A percentile compares a stretch with the other conserved stretches of the same genome.
Conservation (phyloP, 257 asterid genomes). For the Osmanthus fragrans region DNA sequence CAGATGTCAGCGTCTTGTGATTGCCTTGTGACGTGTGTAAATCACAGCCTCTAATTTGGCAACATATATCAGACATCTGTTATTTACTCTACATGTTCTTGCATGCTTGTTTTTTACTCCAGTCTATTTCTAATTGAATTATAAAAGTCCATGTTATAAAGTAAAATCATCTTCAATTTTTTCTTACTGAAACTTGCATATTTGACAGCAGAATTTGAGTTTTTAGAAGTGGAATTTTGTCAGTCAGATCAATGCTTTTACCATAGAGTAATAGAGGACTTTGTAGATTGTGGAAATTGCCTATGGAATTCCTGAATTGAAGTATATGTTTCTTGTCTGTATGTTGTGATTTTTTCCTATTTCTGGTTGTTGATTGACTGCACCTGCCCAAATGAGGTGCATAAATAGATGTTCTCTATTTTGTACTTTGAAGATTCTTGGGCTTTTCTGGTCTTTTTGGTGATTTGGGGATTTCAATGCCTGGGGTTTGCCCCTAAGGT, state of each 20-base stretch:
- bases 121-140: not conserved
- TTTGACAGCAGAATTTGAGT: not conserved
- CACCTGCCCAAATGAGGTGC: too few species aligned
- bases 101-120: conserved; percentile 2
- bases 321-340: not conserved
- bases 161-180: not conserved
- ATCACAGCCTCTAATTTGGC: not conserved
- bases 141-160: not conserved
- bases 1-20: not conserved
- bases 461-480: too few species aligned
- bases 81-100: conserved; percentile 9
- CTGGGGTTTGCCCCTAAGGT: not conserved
- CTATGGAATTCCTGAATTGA: not conserved
- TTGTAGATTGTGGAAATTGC: not conserved
- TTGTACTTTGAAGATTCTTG: too few species aligned
- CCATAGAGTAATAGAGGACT: not conserved
- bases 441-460: too few species aligned
- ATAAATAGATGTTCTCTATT: too few species aligned
- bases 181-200: too few species aligned
- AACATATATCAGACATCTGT: not conserved
- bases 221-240: not conserved
- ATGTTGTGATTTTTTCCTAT: not conserved
- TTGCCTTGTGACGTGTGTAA: not conserved
- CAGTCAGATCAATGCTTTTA: not conserved
- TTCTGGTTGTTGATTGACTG: too few species aligned